These are phyloP conservation scores for Vickermania ingenoplastis DNA, from an alignment of 208 protist genomes.

Conservation along the genomic window DNA sequence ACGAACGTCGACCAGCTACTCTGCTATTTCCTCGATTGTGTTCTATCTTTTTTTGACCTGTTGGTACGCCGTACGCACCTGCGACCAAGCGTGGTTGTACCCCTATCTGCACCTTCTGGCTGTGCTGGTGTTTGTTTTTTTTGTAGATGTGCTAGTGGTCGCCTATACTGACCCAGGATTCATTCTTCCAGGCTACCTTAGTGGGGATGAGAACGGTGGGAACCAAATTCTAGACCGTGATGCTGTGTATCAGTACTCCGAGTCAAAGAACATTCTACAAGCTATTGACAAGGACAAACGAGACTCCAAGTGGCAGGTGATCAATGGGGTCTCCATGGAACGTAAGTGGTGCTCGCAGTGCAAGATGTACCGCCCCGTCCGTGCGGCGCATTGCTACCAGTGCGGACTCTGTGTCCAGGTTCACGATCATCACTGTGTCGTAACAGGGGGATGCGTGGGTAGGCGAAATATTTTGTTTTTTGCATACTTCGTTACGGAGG, in stretches of 20 bases:
- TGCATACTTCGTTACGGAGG: slow-evolving; percentile 32
- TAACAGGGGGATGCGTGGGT: slow-evolving; percentile 79
- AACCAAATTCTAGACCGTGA: slow-evolving; percentile 53
- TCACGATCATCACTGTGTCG: slow-evolving; percentile 87
- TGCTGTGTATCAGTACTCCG: background rate
- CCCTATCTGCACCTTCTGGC: slow-evolving; percentile 14
- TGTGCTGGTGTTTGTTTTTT: slow-evolving; percentile 34
- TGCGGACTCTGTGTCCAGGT: slow-evolving; percentile 81
- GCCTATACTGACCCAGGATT: slow-evolving; percentile 79
- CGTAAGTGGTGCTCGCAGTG: slow-evolving; percentile 89
- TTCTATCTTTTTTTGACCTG: slow-evolving; percentile 19
- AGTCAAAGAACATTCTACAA: background rate
- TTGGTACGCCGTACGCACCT: slow-evolving; percentile 1
- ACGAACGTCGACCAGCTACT: slow-evolving; percentile 62
- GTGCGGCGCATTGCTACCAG: slow-evolving; percentile 85
- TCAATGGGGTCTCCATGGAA: slow-evolving; percentile 67
- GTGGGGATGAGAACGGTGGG: slow-evolving; percentile 4
- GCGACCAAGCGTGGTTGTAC: slow-evolving; percentile 34
- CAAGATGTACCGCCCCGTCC: slow-evolving; percentile 68
- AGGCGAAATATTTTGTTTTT: slow-evolving; percentile 59
- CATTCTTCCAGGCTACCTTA: slow-evolving; percentile 61
- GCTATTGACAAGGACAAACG: slow-evolving; percentile 42
- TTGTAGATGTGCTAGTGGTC: slow-evolving; percentile 25
- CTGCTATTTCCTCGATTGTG: slow-evolving; percentile 18
- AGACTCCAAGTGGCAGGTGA: slow-evolving; percentile 59